phyloP scores from a whole-genome alignment of 2,329 filamentous ascomycete genomes.

The Colletotrichum orchidophilum region DNA sequence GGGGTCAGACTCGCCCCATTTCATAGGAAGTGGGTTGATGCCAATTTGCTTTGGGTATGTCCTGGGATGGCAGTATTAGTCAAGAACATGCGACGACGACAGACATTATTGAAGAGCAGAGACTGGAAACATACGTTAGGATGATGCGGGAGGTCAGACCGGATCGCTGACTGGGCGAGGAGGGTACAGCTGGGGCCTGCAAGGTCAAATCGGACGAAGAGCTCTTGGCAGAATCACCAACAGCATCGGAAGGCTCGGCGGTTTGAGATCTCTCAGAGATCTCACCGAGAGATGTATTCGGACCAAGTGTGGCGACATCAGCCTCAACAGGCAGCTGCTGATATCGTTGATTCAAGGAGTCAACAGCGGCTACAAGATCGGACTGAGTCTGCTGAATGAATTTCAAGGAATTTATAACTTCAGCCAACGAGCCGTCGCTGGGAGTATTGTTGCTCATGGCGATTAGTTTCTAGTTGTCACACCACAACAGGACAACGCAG shows the following conservation, averaged over 20 bases:
- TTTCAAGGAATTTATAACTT: slow-evolving; percentile 44
- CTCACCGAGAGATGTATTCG: slow-evolving; percentile 5
- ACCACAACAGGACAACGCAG: background rate
- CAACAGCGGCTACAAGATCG: slow-evolving; percentile 51
- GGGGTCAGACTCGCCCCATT: slow-evolving; percentile 86
- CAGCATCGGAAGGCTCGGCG: slow-evolving; percentile 28
- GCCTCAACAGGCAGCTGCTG: slow-evolving; percentile 20
- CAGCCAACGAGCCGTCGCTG: slow-evolving; percentile 42
- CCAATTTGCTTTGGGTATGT: slow-evolving; percentile 95
- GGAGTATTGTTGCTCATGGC: slow-evolving; percentile 16
- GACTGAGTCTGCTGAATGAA: slow-evolving; percentile 53
- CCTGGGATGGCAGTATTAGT: slow-evolving; percentile 42
- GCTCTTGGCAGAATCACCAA: slow-evolving; percentile 1
- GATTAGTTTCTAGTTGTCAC: slow-evolving; percentile 1
- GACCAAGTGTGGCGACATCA: slow-evolving; percentile 9
- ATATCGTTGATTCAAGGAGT: slow-evolving; percentile 47
- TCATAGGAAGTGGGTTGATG: slow-evolving; percentile 88
- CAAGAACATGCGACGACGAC: background rate
- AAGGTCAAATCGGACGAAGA: slow-evolving; percentile 27
- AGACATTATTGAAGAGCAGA: background rate
- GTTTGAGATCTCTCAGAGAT: slow-evolving; percentile 10
- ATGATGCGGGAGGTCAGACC: slow-evolving; percentile 64
- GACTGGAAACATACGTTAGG: slow-evolving; percentile 54
- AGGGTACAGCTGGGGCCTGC: slow-evolving; percentile 38
- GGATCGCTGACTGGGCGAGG: slow-evolving; percentile 49